Evolutionary conservation across 2,329 filamentous ascomycete genomes (phyloP).

Genomic region (Gyromitra esculenta): DNA sequence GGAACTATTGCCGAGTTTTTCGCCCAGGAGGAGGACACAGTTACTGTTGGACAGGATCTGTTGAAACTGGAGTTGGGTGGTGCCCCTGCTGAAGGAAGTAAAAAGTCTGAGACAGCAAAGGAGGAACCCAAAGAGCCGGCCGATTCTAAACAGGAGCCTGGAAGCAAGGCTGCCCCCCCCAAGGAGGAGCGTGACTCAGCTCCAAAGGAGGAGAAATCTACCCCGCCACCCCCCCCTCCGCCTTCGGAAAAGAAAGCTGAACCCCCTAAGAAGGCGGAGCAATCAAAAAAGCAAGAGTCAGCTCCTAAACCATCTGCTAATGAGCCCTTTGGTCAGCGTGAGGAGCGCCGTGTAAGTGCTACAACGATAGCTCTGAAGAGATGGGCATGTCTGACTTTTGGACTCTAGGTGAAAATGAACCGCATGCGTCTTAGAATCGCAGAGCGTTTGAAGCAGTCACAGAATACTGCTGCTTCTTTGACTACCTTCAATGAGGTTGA

Average conservation of each 20-base stretch:
- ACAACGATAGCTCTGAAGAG: neutral
- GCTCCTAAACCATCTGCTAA: slow-evolving; percentile 62
- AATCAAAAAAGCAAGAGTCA: slow-evolving; percentile 60
- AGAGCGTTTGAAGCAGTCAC: slow-evolving; percentile 97
- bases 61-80: slow-evolving; percentile 84
- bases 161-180: slow-evolving; percentile 57
- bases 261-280: slow-evolving; percentile 61
- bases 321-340: slow-evolving; percentile 73
- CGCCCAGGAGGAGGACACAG: slow-evolving; percentile 92
- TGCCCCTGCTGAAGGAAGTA: slow-evolving; percentile 67
- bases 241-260: slow-evolving; percentile 56
- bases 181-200: slow-evolving; percentile 60
- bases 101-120: slow-evolving; percentile 62
- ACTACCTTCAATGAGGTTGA: slow-evolving; percentile 99
- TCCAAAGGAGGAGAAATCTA: slow-evolving; percentile 56
- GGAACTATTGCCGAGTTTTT: slow-evolving; percentile 92
- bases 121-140: slow-evolving; percentile 71
- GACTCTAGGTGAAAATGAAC: slow-evolving; percentile 97
- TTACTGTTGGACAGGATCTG: slow-evolving; percentile 91
- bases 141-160: slow-evolving; percentile 59
- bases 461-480: slow-evolving; percentile 95
- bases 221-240: slow-evolving; percentile 53
- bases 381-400: slow-evolving; percentile 37
- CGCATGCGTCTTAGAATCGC: slow-evolving; percentile 97
- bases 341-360: slow-evolving; percentile 81